Evolutionary conservation across 371 early-diverging fungal genomes (phyloP).

Genomic region (Mucor mucedo): DNA sequence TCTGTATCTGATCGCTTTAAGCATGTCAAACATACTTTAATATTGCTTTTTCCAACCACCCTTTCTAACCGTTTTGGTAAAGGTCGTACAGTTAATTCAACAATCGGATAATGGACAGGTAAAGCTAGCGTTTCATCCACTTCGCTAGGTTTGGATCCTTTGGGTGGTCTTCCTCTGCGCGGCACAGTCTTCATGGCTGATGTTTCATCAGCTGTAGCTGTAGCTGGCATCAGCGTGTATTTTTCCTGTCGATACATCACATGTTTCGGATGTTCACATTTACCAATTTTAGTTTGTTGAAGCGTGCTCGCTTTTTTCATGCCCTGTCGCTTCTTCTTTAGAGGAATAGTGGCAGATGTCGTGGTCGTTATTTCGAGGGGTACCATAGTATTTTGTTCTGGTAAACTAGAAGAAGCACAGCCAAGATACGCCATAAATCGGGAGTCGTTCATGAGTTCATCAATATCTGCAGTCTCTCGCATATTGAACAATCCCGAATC

Average conservation of each 20-base stretch:
- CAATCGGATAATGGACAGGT: slow-evolving; percentile 12
- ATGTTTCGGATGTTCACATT: slow-evolving; percentile 36
- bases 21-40: slow-evolving; percentile 49
- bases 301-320: background rate
- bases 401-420: background rate
- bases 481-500: background rate
- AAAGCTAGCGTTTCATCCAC: background rate
- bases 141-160: slow-evolving; percentile 38
- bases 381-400: background rate
- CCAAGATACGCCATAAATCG: slow-evolving; percentile 25
- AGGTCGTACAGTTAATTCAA: slow-evolving; percentile 41
- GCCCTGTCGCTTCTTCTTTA: background rate
- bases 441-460: slow-evolving; percentile 25
- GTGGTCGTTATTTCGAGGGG: background rate
- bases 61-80: slow-evolving; percentile 46
- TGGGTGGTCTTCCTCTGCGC: slow-evolving; percentile 49
- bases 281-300: slow-evolving; percentile 10
- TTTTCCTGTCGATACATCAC: slow-evolving; percentile 26
- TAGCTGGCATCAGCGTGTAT: background rate
- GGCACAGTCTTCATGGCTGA: slow-evolving; percentile 25
- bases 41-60: slow-evolving; percentile 40
- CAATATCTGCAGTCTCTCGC: background rate
- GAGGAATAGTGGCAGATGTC: background rate
- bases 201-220: background rate
- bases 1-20: slow-evolving; percentile 47